Conservation (phyloP, 208 protist species). For the Wallacemonas sp. region DNA sequence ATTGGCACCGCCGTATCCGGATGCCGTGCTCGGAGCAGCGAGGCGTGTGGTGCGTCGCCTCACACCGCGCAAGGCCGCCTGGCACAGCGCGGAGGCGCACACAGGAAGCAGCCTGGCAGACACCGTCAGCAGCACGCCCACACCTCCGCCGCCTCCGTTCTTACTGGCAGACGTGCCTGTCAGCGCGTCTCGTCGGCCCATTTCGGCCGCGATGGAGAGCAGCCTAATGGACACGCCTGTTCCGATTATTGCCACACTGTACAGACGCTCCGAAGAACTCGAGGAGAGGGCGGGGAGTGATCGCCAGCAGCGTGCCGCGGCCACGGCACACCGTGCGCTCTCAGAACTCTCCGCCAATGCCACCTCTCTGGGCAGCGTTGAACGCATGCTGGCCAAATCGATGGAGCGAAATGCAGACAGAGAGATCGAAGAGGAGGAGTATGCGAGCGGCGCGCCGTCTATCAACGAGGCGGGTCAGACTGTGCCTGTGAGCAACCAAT, state of each 20-base stretch:
- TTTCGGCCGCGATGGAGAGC: not conserved
- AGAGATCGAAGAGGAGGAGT: too few relatives aligned
- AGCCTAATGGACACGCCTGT: slow-evolving; percentile 3
- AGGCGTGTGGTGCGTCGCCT: slow-evolving; percentile 1
- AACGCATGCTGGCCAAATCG: slow-evolving; percentile 9
- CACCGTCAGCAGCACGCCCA: too few relatives aligned
- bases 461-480: not conserved
- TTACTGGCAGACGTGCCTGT: too few relatives aligned
- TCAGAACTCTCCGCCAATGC: slow-evolving; percentile 9
- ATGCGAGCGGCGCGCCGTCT: not conserved
- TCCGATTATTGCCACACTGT: slow-evolving; percentile 12
- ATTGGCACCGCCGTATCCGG: slow-evolving; percentile 43
- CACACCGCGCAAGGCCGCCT: not conserved
- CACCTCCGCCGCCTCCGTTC: too few relatives aligned
- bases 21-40: slow-evolving; percentile 27
- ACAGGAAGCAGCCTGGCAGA: not conserved
- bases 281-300: not conserved
- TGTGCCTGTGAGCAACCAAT: not conserved
- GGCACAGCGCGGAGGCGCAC: slow-evolving; percentile 11
- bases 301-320: slow-evolving; percentile 2
- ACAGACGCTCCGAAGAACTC: not conserved
- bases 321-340: not conserved
- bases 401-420: not conserved
- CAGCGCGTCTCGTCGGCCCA: too few relatives aligned
- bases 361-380: not conserved